phyloP scores from a whole-genome alignment of 2,329 filamentous ascomycete species.

The Fusarium paranaense region DNA sequence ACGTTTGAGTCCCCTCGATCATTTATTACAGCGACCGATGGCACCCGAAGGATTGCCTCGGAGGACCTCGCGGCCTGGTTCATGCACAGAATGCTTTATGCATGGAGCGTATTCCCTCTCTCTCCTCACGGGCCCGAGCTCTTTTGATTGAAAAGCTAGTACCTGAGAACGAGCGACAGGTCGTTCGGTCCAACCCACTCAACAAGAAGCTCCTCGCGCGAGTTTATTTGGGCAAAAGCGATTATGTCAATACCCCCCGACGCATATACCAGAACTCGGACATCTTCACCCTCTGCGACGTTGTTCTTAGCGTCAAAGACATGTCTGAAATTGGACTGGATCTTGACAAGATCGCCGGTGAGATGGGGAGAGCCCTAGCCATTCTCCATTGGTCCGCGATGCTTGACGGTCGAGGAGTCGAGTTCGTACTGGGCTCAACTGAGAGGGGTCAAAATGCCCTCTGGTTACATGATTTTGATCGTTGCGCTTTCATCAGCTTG shows the following conservation, averaged over 20 bases:
- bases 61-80: background rate
- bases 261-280: background rate
- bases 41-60: background rate
- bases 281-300: background rate
- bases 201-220: background rate
- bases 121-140: background rate
- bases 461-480: background rate
- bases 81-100: background rate
- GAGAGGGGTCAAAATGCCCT: background rate
- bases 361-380: background rate
- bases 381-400: background rate
- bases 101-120: background rate
- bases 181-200: background rate
- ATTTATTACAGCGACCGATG: background rate
- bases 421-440: background rate
- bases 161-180: background rate
- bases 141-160: background rate
- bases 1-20: background rate
- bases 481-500: background rate
- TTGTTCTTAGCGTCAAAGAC: background rate
- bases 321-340: background rate
- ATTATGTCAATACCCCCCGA: background rate
- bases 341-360: background rate
- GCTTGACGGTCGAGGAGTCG: background rate
- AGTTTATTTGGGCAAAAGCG: background rate